Evolutionary conservation across 1,139 yeast genomes (phyloP).

Genomic region (Candida tetrigidarum): DNA sequence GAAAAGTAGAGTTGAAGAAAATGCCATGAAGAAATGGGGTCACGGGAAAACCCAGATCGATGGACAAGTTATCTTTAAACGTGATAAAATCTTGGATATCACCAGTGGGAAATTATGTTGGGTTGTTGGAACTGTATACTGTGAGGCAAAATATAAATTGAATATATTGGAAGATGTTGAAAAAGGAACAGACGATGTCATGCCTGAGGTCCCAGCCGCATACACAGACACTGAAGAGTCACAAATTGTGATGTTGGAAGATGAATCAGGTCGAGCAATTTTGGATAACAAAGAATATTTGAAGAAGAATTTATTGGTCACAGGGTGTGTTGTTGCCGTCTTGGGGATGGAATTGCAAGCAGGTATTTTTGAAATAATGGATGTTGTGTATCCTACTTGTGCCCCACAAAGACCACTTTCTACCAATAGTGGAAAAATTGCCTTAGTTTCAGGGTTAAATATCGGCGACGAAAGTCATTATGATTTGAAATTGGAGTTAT

Average conservation of each 20-base stretch:
- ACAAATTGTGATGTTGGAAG: conserved; percentile 79
- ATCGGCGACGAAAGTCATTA: conserved; percentile 48
- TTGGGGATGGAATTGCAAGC: conserved; percentile 85
- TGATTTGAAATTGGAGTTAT: conserved; percentile 56
- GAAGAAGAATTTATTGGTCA: conserved; percentile 59
- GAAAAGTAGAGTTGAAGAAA: conserved; percentile 55
- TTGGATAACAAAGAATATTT: conserved; percentile 67
- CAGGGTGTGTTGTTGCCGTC: conserved; percentile 86
- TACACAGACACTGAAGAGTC: conserved; percentile 31
- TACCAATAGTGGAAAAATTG: conserved; percentile 36
- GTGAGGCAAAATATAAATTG: conserved; percentile 85
- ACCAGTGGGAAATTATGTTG: conserved; percentile 72
- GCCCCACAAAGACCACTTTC: conserved; percentile 56
- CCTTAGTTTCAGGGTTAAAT: conserved; percentile 76
- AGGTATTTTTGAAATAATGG: conserved; percentile 86
- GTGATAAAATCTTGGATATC: conserved; percentile 78
- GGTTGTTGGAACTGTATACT: conserved; percentile 89
- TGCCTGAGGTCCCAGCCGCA: conserved; percentile 39
- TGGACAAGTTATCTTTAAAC: conserved; percentile 37
- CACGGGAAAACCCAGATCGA: conserved; percentile 44
- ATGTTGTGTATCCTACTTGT: conserved; percentile 69
- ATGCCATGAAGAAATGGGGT: conserved; percentile 49
- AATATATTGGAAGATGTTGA: conserved; percentile 84
- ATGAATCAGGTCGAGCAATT: conserved; percentile 88
- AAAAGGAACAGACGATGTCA: conserved; percentile 54